Conservation (phyloP, 768 basidiomycete species). For the Podaxis sp. region DNA sequence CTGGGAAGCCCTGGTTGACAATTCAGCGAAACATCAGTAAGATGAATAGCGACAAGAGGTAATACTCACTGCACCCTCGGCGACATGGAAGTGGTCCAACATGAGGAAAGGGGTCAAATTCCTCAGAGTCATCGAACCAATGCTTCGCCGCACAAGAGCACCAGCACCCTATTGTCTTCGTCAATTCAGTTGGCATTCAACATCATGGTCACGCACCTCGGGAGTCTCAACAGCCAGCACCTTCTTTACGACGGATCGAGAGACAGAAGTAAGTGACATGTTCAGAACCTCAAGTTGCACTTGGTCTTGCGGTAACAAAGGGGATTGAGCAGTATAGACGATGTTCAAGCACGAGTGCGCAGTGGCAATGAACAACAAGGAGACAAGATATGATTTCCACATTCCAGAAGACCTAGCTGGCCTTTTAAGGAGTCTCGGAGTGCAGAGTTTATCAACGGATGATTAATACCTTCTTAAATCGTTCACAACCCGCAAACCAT, state of each 20-base stretch:
- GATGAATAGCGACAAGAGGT: not conserved
- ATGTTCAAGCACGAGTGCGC: not conserved
- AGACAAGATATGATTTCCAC: slow-evolving; percentile 8
- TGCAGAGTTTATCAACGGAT: not conserved
- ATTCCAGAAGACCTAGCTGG: not conserved
- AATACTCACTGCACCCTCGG: slow-evolving; percentile 60
- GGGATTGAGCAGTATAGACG: not conserved
- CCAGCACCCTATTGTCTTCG: slow-evolving; percentile 62
- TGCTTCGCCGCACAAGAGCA: slow-evolving; percentile 81
- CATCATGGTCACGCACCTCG: slow-evolving; percentile 44
- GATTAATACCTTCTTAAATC: not conserved
- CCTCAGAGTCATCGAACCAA: slow-evolving; percentile 70
- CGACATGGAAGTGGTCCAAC: slow-evolving; percentile 80
- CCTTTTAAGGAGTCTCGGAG: not conserved
- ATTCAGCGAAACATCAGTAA: not conserved
- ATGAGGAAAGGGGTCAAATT: slow-evolving; percentile 92
- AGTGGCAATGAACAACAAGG: not conserved
- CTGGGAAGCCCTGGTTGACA: slow-evolving; percentile 73
- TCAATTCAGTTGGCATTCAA: slow-evolving; percentile 3
- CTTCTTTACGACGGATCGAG: slow-evolving; percentile 72
- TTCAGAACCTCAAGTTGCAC: not conserved
- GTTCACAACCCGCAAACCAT: not conserved
- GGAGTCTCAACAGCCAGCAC: slow-evolving; percentile 75
- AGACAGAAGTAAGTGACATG: slow-evolving; percentile 38
- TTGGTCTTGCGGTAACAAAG: slow-evolving; percentile 5